Base-by-base conservation (phyloP, 108 stramenopile species). In the Nannochloropsis gaditana region DNA sequence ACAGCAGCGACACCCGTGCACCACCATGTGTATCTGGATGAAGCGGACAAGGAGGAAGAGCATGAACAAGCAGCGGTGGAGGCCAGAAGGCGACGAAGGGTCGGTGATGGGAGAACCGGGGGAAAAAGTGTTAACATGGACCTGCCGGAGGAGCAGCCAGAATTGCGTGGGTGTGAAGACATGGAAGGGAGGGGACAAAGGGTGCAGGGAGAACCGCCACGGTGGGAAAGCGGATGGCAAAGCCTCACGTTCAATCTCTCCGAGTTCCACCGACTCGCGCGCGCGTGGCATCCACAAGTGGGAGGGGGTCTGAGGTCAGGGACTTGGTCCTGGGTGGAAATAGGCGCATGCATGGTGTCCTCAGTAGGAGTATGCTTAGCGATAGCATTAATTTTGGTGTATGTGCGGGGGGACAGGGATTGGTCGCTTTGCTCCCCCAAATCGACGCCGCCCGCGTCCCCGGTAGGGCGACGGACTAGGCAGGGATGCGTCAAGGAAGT, bases 201-300 rank as follows among this genome's bases (percentile, higher is more conserved):
- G n/a, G 59, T n/a, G 59, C 59, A 73, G n/a, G 59, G 59, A n/a
- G 59, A 73, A n/a, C 59, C 59, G 19, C 59, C 59, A 73, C 15
- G 59, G 8, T 73, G 59, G 59, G 59, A n/a, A 6, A 73, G n/a
- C n/a, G 59, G 59, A n/a, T 73, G 59, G 59, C 59, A 73, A 73
- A 73, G 59, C 8, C 59, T 73, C 19, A 73, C 15, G 15, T 73
- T 73, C 6, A 2, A 73, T n/a, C 6, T 73, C 5, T 73, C 59
- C 19, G 59, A 73, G 59, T 15, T 73, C 0, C 59, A 73, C n/a
- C 59, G 59, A 4, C 4, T 73, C 19, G 59, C 59, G 4, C n/a
- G 19, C 19, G 59, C 59, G n/a, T 73, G 59, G 59, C 59, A 73
- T 15, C 59, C 15, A n/a, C 59, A 73, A n/a, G 59, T n/a, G 59